Conservation (phyloP, 805 yeast genomes). For the Ogataea corticis region DNA sequence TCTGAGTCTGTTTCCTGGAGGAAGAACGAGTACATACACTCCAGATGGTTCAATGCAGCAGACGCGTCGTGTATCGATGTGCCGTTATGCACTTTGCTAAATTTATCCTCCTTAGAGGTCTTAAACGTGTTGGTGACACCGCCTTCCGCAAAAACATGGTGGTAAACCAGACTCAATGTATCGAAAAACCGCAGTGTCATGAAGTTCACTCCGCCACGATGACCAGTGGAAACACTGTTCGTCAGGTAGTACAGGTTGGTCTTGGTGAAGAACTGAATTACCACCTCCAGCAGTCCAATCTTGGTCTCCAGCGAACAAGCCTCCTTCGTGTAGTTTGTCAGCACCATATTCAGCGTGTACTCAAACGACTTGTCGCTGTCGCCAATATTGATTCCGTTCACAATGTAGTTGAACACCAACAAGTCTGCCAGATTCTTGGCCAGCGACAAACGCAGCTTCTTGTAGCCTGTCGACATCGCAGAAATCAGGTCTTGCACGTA, state of each 20-base stretch:
- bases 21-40: conserved; percentile 29
- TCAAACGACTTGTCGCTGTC: conserved; percentile 30
- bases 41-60: conserved; percentile 29
- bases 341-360: conserved; percentile 23
- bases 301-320: conserved; percentile 18
- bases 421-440: conserved; percentile 35
- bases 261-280: conserved; percentile 33
- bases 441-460: conserved; percentile 30
- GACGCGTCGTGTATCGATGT: conserved; percentile 22
- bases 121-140: conserved; percentile 13
- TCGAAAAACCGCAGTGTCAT: conserved; percentile 31
- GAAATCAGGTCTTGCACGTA: conserved; percentile 20
- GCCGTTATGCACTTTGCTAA: conserved; percentile 8
- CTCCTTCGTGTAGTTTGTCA: conserved; percentile 23
- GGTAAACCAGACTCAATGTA: conserved; percentile 23
- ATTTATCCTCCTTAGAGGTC: conserved; percentile 21
- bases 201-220: conserved; percentile 30
- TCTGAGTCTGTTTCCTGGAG: conserved; percentile 36
- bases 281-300: conserved; percentile 30
- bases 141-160: conserved; percentile 26
- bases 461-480: conserved; percentile 31
- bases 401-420: conserved; percentile 33
- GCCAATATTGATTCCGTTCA: conserved; percentile 28
- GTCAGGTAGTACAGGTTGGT: conserved; percentile 34
- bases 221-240: conserved; percentile 26